A percentile compares a stretch with the other conserved stretches of the same genome.
These are phyloP conservation scores for Berberis thunbergii DNA, from an alignment of 164 flowering plant genomes.

Conservation along the genomic window DNA sequence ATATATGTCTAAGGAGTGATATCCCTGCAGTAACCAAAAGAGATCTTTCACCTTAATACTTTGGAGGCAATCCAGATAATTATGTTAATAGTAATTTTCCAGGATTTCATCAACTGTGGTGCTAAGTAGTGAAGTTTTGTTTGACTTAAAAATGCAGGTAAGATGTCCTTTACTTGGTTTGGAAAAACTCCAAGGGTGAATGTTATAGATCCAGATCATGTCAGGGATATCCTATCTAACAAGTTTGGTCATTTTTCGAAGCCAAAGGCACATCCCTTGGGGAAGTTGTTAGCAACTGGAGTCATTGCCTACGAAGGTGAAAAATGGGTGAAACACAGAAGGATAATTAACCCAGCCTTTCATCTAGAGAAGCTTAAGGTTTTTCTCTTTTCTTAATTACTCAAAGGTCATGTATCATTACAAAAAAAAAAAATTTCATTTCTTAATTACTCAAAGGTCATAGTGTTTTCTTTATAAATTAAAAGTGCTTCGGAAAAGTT, in stretches of 20 bases:
- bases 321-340: constrained; percentile 23
- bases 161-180: constrained; percentile 6
- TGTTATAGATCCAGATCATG: constrained; percentile 7
- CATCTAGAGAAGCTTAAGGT: constrained; percentile 27
- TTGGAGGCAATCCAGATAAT: no score
- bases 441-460: no score
- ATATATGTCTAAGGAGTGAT: no score
- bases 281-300: constrained; percentile 10
- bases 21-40: no score
- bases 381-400: background rate
- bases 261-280: constrained; percentile 1
- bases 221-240: constrained; percentile 7
- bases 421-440: no score
- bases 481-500: no score
- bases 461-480: background rate
- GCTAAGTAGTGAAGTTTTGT: background rate
- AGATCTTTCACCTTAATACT: no score
- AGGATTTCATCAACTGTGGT: background rate
- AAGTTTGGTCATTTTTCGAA: constrained; percentile 6
- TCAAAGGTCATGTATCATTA: no score
- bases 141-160: constrained; percentile 7
- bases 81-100: no score
- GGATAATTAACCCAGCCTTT: constrained; percentile 22
- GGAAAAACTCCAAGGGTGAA: constrained; percentile 9
- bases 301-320: constrained; percentile 9